Base-by-base conservation (phyloP, 768 basidiomycete genomes). In the Phylloporus scabripes region DNA sequence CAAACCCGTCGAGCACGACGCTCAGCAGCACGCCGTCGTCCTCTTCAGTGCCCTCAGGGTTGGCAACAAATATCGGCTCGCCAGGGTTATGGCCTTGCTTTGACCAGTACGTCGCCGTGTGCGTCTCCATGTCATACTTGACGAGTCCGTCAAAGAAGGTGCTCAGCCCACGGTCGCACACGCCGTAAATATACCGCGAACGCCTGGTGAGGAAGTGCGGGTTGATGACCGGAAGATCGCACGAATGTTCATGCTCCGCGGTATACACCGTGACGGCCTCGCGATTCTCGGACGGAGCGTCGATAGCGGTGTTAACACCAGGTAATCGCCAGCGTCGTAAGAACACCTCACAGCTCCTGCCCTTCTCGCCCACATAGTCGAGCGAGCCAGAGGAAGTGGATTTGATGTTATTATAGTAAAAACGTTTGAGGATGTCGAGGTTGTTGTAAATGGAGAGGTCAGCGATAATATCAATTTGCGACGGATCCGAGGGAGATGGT, bases 21-120 rank as follows among this genome's bases (percentile, higher is more conserved):
- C 52, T 68, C 45, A 73, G 45, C 20, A 72, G 54, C 3, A 72
- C 69, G 0, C 72, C 71, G 10, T 65, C 69, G 42, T 72, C 72
- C 40, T 72, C 71, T 0, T 44, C 51, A 0, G 49, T 52, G 15
- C 57, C 60, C 17, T 61, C 39, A 0, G 71, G 69, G n/a, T 65
- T 40, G 1, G 60, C 44, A 10, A 71, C 60, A 28, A 72, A 73
- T 34, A 73, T 67, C 15, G 72, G 66, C 53, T 72, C 70, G 12
- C 70, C 62, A 5, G 70, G 64, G 9, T 45, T 69, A 36, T 68
- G 64, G 23, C 62, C 65, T 7, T 60, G 45, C 1, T 55, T 46
- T 8, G 49, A 58, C 69, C 70, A 70, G 23, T 61, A 53, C 8
- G 46, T 59, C 10, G 62, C 50, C 18, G 32, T 49, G n/a, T 50